Conservation (phyloP, 805 yeast species). For the Zygotorulaspora florentina region DNA sequence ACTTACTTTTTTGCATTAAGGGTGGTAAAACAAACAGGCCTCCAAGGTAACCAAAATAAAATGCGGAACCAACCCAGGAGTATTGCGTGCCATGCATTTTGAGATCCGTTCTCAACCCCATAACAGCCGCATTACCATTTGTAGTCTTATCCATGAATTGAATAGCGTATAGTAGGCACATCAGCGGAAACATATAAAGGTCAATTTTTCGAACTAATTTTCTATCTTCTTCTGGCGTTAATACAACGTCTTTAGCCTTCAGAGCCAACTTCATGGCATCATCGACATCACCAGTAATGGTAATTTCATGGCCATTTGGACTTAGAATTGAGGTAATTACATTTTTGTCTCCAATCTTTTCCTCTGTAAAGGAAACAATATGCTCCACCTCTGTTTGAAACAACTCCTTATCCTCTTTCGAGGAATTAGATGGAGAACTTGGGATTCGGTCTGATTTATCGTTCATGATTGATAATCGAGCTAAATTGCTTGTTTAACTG, state of each 20-base stretch:
- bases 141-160: constrained; percentile 56
- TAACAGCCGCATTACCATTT: constrained; percentile 44
- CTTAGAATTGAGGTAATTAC: constrained; percentile 5
- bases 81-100: constrained; percentile 40
- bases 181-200: constrained; percentile 42
- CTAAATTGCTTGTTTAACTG: too few relatives aligned
- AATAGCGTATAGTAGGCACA: constrained; percentile 42
- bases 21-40: constrained; percentile 14
- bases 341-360: constrained; percentile 5
- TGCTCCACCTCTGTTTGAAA: constrained; percentile 2
- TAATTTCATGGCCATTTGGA: constrained; percentile 19
- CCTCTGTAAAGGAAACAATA: constrained; percentile 5
- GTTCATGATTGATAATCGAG: not conserved
- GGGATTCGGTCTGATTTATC: not conserved
- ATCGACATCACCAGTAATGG: constrained; percentile 39
- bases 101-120: constrained; percentile 42
- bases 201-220: constrained; percentile 45
- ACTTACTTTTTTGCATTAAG: constrained; percentile 45
- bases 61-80: constrained; percentile 52
- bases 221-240: constrained; percentile 29
- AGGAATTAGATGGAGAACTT: not conserved
- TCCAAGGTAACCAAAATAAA: constrained; percentile 56
- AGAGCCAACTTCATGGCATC: constrained; percentile 41
- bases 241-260: constrained; percentile 26
- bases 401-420: not conserved